Conservation (phyloP, 441 rosid genomes). For the Cnidoscolus chayamansa region DNA sequence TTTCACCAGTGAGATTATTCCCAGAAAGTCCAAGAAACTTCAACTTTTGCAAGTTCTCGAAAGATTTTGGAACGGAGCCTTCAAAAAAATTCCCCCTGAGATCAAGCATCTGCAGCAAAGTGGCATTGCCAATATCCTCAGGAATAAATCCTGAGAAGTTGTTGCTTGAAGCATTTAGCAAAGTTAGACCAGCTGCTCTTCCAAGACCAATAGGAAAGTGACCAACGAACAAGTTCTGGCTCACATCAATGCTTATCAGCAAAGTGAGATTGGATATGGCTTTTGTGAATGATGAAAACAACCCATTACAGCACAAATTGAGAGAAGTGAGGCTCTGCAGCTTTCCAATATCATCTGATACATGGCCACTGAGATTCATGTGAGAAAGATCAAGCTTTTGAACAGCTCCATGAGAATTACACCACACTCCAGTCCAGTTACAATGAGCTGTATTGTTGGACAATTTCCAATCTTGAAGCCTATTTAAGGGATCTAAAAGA, state of each 20-base stretch:
- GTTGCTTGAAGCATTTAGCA: constrained; percentile 82
- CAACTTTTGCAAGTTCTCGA: constrained; percentile 64
- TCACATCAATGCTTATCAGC: constrained; percentile 56
- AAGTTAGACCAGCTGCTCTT: constrained; percentile 47
- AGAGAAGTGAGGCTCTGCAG: constrained; percentile 52
- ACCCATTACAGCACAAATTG: constrained; percentile 69
- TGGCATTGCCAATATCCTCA: constrained; percentile 67
- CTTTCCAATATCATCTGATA: constrained; percentile 52
- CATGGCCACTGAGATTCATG: constrained; percentile 69
- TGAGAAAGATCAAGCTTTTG: constrained; percentile 71
- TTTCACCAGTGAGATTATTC: constrained; percentile 71
- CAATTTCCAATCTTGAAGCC: constrained; percentile 66
- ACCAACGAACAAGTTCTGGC: constrained; percentile 68
- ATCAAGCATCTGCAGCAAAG: constrained; percentile 63
- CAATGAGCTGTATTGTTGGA: constrained; percentile 44
- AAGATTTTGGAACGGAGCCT: constrained; percentile 64
- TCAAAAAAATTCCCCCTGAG: constrained; percentile 80
- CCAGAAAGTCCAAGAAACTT: constrained; percentile 89
- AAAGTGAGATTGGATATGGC: constrained; percentile 49
- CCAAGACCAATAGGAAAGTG: constrained; percentile 57
- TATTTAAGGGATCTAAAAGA: constrained; percentile 56
- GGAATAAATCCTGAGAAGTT: constrained; percentile 65
- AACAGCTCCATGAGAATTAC: constrained; percentile 59
- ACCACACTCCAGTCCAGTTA: constrained; percentile 79
- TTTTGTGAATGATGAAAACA: constrained; percentile 46